Conservation (phyloP, 2,329 filamentous ascomycete genomes). For the Ramularia endophylla region DNA sequence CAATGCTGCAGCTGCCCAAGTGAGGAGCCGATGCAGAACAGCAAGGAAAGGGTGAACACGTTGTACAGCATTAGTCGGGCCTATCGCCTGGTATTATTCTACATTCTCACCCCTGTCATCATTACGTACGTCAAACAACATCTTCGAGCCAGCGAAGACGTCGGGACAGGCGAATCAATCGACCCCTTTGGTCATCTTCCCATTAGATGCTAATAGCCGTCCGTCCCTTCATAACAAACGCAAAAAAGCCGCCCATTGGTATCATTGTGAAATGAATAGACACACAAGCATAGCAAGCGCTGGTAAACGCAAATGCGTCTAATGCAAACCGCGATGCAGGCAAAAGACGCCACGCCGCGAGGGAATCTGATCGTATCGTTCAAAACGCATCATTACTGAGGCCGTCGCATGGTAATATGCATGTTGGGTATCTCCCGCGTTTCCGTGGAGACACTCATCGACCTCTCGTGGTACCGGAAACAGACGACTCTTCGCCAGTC, state of each 20-base stretch:
- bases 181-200: background rate
- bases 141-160: conserved; percentile 4
- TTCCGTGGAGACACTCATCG: conserved; percentile 11
- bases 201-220: background rate
- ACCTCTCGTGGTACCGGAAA: conserved; percentile 12
- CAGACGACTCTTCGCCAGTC: conserved; percentile 15
- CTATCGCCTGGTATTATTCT: too few species aligned
- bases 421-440: too few species aligned
- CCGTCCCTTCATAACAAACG: background rate
- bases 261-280: too few species aligned
- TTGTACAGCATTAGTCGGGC: too few species aligned
- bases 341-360: conserved; percentile 1
- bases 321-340: conserved; percentile 1
- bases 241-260: background rate
- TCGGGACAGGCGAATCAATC: background rate
- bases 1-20: too few species aligned
- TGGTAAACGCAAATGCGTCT: background rate
- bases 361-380: background rate
- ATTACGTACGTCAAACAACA: background rate
- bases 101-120: too few species aligned
- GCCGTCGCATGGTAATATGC: background rate
- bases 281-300: background rate
- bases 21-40: too few species aligned
- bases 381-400: background rate
- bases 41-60: too few species aligned